Base-by-base conservation (phyloP, 305 asterid genomes). In the Plantago coronopus region DNA sequence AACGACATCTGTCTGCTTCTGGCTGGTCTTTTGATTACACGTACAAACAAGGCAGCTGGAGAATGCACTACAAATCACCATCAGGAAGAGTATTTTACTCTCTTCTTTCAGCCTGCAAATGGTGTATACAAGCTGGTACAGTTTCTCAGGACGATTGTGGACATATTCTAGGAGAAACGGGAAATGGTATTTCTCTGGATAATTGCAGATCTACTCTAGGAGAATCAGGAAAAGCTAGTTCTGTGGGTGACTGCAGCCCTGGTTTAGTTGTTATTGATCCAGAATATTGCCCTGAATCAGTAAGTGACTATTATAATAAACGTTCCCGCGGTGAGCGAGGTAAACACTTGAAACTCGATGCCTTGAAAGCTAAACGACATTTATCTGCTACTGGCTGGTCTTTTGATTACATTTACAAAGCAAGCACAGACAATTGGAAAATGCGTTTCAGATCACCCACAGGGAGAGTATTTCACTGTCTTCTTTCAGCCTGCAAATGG, bases 321-420 rank as follows among this genome's bases (percentile, higher is more conserved):
- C 50, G 54, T 44, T 44, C 51, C 59, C 54, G 11, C 46, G 54
- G 7, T 22, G 59, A 10, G 34, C 23, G 20, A 54, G 25, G 34
- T 47, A 73, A 53, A 57, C 17, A 10, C 51, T 64, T 40, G 51
- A 45, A 70, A 51, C 37, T 46, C 51, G 19, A 7, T 49, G 70
- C 69, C 61, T 61, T 48, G 49, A 80, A 78, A 74, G 97, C 83
- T 51, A 89, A 66, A 79, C 68, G 70, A 65, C 89, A 93, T 73
- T 80, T 93, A 61, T 54, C 74, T 57, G 74, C 83, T 22, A 54
- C 31, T 16, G 96, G 99, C 17, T 89, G 99, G 97, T 57, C 40
- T 7, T 59, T 83, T 29, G 29, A 18, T 63, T 46, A 34, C 6
- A 18, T 0, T 19, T 77, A 69, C 72, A 58, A 54, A 61, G 42